Percentiles rank a stretch among this genome's conserved stretches.
Conservation (phyloP, 2,329 filamentous ascomycete genomes). For the Paramyrothecium sp. region DNA sequence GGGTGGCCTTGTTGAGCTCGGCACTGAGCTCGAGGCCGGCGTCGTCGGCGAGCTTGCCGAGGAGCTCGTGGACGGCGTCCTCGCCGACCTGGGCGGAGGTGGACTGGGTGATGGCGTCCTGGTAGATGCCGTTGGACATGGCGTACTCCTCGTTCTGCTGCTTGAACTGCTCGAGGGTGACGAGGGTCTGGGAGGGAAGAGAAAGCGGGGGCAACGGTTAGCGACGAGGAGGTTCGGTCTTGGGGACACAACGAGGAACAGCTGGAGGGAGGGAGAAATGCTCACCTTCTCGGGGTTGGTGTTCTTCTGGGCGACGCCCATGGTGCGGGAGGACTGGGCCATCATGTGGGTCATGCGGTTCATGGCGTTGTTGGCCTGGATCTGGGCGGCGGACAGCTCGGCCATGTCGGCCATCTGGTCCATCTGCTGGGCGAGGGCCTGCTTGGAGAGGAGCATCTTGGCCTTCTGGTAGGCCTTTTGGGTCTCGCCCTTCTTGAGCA, state of each 20-base stretch:
- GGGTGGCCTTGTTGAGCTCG: constrained; percentile 63
- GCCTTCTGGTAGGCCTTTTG: constrained; percentile 63
- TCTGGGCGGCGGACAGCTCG: constrained; percentile 58
- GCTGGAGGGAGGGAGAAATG: neutral
- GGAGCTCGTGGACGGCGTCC: constrained; percentile 82
- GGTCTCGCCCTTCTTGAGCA: constrained; percentile 63
- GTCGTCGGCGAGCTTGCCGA: constrained; percentile 84
- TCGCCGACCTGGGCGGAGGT: constrained; percentile 72
- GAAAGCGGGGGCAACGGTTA: constrained; percentile 3
- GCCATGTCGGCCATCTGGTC: constrained; percentile 65
- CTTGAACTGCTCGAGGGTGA: constrained; percentile 60
- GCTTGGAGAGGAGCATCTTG: constrained; percentile 60
- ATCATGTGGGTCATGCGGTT: constrained; percentile 66
- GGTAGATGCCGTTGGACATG: constrained; percentile 73
- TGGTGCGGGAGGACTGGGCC: constrained; percentile 56
- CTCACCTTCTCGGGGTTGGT: constrained; percentile 57
- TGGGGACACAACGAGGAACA: no score
- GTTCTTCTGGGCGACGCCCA: constrained; percentile 56
- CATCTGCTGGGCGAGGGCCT: constrained; percentile 62
- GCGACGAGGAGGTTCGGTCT: neutral
- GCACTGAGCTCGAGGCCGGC: constrained; percentile 79
- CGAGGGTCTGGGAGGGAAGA: constrained; percentile 43
- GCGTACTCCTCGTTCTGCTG: constrained; percentile 63
- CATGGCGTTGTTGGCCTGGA: constrained; percentile 64
- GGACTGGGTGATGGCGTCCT: constrained; percentile 78